Evolutionary conservation across 257 asterid genomes (phyloP).

Genomic region (Nicotiana knightiana): DNA sequence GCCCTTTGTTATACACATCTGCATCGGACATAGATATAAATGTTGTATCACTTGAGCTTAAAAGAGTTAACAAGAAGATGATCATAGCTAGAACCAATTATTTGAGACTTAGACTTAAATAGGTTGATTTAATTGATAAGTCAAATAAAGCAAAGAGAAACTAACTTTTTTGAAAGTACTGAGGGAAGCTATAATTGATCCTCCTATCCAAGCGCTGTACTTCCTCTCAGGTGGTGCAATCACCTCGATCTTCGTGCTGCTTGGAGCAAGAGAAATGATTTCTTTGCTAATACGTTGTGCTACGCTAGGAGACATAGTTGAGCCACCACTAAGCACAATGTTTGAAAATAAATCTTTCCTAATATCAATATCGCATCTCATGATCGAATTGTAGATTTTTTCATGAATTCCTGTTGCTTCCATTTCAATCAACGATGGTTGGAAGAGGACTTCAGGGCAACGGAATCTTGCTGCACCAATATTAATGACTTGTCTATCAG

Average conservation of each 20-base stretch:
- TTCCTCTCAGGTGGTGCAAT: background rate
- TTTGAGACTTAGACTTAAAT: background rate
- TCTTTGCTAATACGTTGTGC: background rate
- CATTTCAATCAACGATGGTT: constrained; percentile 4
- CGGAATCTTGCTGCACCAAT: constrained; percentile 3
- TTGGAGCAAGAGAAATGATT: background rate
- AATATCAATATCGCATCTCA: background rate
- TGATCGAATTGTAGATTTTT: background rate
- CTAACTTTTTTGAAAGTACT: background rate
- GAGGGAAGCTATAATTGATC: background rate
- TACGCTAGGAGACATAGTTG: background rate
- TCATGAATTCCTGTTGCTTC: constrained; percentile 8
- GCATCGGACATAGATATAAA: too few species aligned
- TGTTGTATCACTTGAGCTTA: too few species aligned
- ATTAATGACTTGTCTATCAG: background rate
- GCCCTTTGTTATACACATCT: too few species aligned
- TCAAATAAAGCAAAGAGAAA: background rate
- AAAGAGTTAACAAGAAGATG: background rate
- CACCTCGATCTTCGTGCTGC: background rate
- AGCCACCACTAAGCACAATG: background rate
- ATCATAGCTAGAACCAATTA: background rate
- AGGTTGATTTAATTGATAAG: background rate
- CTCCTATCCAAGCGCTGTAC: background rate
- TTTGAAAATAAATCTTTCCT: background rate
- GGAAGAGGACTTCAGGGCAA: constrained; percentile 12